A percentile compares a stretch with the other conserved stretches of the same genome.
Conservation (phyloP, 2,329 filamentous ascomycete species). For the Myriangium duriaei region DNA sequence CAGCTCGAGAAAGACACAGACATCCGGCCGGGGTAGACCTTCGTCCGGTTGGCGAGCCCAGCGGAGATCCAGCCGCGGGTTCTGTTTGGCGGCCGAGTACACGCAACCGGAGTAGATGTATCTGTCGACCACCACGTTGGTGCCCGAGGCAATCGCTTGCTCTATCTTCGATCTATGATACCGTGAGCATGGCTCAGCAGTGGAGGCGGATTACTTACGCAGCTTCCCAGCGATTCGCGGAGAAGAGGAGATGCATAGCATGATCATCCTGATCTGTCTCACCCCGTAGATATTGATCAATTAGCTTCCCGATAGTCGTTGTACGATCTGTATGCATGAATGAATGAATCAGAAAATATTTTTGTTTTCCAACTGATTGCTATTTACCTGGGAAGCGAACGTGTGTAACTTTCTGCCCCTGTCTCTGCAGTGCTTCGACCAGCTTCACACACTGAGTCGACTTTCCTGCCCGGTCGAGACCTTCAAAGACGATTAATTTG, state of each 20-base stretch:
- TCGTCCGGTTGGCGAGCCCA: constrained; percentile 82
- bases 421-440: constrained; percentile 37
- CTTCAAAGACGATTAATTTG: constrained; percentile 72
- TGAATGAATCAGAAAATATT: not conserved
- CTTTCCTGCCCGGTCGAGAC: constrained; percentile 81
- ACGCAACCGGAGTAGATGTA: constrained; percentile 94
- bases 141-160: constrained; percentile 46
- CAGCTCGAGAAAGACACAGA: constrained; percentile 78
- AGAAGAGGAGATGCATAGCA: constrained; percentile 80
- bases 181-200: constrained; percentile 8
- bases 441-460: constrained; percentile 74
- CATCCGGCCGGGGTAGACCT: constrained; percentile 75
- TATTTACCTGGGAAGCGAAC: constrained; percentile 53
- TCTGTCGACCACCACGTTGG: constrained; percentile 72
- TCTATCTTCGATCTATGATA: constrained; percentile 25
- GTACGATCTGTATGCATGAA: constrained; percentile 52
- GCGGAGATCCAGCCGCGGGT: constrained; percentile 52
- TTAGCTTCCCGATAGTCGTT: constrained; percentile 77
- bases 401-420: constrained; percentile 42
- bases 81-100: constrained; percentile 80
- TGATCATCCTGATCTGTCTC: constrained; percentile 68
- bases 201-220: constrained; percentile 20
- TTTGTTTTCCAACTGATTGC: not conserved
- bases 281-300: constrained; percentile 68
- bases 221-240: constrained; percentile 78